Percentiles rank a stretch among this genome's conserved stretches.
phyloP scores from a whole-genome alignment of 345 rosid genomes.

The Lepidium didymum region DNA sequence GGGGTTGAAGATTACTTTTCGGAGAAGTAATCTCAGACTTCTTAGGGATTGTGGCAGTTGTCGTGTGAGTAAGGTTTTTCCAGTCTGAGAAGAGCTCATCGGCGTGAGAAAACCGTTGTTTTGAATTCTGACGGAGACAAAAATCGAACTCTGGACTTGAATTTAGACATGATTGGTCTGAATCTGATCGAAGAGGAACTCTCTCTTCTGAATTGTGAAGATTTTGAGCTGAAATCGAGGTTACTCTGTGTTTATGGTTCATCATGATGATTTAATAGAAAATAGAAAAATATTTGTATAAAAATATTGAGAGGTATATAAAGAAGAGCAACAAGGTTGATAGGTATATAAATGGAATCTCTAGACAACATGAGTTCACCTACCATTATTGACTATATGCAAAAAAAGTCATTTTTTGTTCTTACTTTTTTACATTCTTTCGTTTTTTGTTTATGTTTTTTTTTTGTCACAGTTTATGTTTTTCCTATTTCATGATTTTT shows the following conservation, averaged over 20 bases:
- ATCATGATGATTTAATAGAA: background rate
- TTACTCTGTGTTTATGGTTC: slow-evolving; percentile 17
- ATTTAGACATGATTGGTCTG: slow-evolving; percentile 7
- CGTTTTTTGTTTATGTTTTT: background rate
- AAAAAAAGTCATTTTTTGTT: background rate
- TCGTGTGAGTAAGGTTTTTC: slow-evolving; percentile 18
- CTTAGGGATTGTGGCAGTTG: background rate
- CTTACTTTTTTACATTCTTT: background rate
- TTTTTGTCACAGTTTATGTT: too few relatives aligned
- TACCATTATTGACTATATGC: background rate
- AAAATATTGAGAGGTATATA: background rate
- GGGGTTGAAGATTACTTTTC: slow-evolving; percentile 5
- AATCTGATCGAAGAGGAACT: slow-evolving; percentile 27
- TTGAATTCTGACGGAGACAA: slow-evolving; percentile 26
- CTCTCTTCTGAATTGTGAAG: slow-evolving; percentile 17
- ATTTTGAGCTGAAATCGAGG: slow-evolving; percentile 9
- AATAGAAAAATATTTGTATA: background rate
- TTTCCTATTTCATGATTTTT: background rate
- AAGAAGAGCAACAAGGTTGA: background rate
- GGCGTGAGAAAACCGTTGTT: slow-evolving; percentile 29
- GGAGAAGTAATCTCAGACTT: slow-evolving; percentile 12
- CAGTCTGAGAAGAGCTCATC: slow-evolving; percentile 31
- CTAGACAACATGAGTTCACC: slow-evolving; percentile 7
- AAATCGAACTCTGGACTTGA: slow-evolving; percentile 27
- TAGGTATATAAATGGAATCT: slow-evolving; percentile 1